Evolutionary conservation across 306 rosid species (phyloP).

Genomic region (Cucurbita moschata): DNA sequence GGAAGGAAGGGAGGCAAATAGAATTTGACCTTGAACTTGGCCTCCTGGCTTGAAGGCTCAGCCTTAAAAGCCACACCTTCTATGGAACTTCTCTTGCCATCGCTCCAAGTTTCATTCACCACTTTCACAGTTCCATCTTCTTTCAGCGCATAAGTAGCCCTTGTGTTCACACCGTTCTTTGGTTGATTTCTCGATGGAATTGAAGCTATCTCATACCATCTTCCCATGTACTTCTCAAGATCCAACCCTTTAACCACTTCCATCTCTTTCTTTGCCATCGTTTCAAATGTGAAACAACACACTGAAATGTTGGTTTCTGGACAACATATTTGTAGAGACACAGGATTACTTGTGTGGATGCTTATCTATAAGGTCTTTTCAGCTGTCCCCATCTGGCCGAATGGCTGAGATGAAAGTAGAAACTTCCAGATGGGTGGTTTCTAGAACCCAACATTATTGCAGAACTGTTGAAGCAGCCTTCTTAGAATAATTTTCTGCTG

Average conservation of each 20-base stretch:
- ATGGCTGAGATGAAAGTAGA: background rate
- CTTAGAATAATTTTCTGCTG: too few species aligned
- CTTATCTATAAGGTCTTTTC: background rate
- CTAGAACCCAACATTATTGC: background rate
- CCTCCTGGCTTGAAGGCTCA: conserved; percentile 54
- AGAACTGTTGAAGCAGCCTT: too few species aligned
- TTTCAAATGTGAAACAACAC: too few species aligned
- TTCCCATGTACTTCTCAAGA: conserved; percentile 61
- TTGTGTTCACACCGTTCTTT: conserved; percentile 46
- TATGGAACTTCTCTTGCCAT: conserved; percentile 35
- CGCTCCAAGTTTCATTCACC: conserved; percentile 75
- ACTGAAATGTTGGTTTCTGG: background rate
- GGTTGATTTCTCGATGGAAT: conserved; percentile 66
- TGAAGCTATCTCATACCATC: conserved; percentile 92
- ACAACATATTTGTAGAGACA: background rate
- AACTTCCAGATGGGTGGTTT: background rate
- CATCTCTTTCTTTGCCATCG: conserved; percentile 53
- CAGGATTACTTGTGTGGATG: background rate
- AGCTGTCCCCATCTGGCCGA: background rate
- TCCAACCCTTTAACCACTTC: conserved; percentile 52
- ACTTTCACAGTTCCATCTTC: conserved; percentile 60
- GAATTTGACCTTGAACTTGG: conserved; percentile 75
- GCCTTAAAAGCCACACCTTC: conserved; percentile 77
- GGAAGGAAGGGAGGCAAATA: conserved; percentile 79
- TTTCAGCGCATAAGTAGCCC: conserved; percentile 64